Base-by-base conservation (phyloP, 768 basidiomycete species). In the Pleurotus salmoneostramineus region DNA sequence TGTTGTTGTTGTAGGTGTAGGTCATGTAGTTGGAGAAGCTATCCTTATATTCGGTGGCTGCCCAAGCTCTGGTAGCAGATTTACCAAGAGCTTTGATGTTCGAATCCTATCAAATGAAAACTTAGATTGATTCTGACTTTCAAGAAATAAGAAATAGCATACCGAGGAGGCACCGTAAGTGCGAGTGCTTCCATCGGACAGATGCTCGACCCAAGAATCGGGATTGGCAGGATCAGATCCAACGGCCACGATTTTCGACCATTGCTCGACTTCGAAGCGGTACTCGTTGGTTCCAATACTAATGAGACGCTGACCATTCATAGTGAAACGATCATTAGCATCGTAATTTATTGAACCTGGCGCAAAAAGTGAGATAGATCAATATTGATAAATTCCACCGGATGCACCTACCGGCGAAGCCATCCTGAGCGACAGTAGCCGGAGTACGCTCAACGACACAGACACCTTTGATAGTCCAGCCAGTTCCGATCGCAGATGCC, bases 251-350 rank as follows among this genome's bases (percentile, higher is more conserved):
- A 60, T 17, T 33, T 58, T 60, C 6, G 56, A 52, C 56, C 60
- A 60, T 12, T 60, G 60, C 45, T 60, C 60, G 15, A 60, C 40
- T 31, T 60, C 60, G 35, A 50, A 60, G 17, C 50, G 60, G 43
- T 60, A 60, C 48, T 60, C 56, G 32, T 52, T 58, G 32, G 50
- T 56, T 10, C 60, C 43, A 31, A 57, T 54, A 36, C 40, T 48
- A 5, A 60, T 45, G n/a, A 60, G 48, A 31, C 60, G 60, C 43
- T 58, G 60, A 32, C 60, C 60, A 15, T 60, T 56, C 21, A 60
- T 46, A 2, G 49, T 34, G 17, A 61, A 61, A 14, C 50, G 50
- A 35, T 61, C 60, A 12, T 61, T 57, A 11, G 12, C 47, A 37
- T 61, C 56, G 42, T 61, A 61, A 11, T 61, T 61, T 1, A 61